phyloP scores from a whole-genome alignment of 2,329 filamentous ascomycete species.

The Plectosphaerella cucumerina region DNA sequence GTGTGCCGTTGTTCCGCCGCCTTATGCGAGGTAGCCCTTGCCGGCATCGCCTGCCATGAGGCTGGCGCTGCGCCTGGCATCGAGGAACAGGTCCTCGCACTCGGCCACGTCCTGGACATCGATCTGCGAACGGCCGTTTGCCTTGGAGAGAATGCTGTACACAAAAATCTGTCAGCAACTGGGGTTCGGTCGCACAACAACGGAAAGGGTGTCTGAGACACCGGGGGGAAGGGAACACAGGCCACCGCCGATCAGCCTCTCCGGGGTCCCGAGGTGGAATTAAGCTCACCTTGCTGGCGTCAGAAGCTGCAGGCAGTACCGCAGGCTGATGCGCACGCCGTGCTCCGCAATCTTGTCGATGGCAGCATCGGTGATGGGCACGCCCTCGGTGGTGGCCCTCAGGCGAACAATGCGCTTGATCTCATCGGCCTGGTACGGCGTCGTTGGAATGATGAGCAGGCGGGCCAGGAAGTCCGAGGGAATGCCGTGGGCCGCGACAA shows the following conservation, averaged over 20 bases:
- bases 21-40: slow-evolving; percentile 60
- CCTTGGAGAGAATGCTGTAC: slow-evolving; percentile 76
- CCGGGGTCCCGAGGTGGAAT: slow-evolving; percentile 3
- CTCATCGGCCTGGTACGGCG: slow-evolving; percentile 81
- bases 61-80: slow-evolving; percentile 72
- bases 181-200: not conserved
- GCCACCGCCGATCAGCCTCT: slow-evolving; percentile 4
- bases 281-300: slow-evolving; percentile 68
- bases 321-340: slow-evolving; percentile 82
- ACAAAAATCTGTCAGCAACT: slow-evolving; percentile 26
- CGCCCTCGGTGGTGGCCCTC: slow-evolving; percentile 75
- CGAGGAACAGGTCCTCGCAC: slow-evolving; percentile 80
- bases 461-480: slow-evolving; percentile 90
- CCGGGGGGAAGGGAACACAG: not conserved
- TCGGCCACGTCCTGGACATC: slow-evolving; percentile 74
- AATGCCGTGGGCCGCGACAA: slow-evolving; percentile 86
- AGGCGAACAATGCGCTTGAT: slow-evolving; percentile 90
- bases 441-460: slow-evolving; percentile 92
- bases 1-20: not conserved
- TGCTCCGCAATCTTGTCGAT: slow-evolving; percentile 83
- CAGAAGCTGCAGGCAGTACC: slow-evolving; percentile 90
- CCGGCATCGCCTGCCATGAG: slow-evolving; percentile 62
- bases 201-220: slow-evolving; percentile 20
- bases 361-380: slow-evolving; percentile 75
- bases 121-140: slow-evolving; percentile 73